Evolutionary conservation across 768 basidiomycete species (phyloP), one percentile per base, ranked within the genome.

Genomic region (Daedaleopsis sinensis): DNA sequence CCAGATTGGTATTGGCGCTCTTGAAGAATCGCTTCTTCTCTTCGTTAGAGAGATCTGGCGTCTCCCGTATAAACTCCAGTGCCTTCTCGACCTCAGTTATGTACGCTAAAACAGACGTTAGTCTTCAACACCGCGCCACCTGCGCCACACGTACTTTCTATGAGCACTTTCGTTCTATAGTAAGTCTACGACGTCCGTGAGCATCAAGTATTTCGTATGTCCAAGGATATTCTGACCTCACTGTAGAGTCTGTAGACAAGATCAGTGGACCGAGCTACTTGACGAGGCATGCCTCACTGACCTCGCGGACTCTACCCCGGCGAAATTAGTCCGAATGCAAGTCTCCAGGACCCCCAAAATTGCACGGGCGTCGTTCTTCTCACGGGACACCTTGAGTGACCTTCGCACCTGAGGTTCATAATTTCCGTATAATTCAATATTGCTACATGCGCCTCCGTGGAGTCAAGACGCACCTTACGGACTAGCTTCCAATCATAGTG

Each of bases 21-120:
- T 90, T 90, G 79, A 97, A 98, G 72, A 99, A 98, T 11, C 88
- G 83, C 65, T 85, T 85, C 78, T 98, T 98, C 76, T 98, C 95
- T 58, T 97, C 93, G 15, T 86, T 77, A 0, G 90, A 84, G 9
- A 98, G 76, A 27, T 89, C 86, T 0, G 83, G 79, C 0, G 91
- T 84, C 23, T 88, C 83, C 5, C 94, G 84, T 52, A 99, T 82
- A 69, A 85, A 93, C 63, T 83, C 82, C 5, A 99, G 76, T 0
- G 92, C 88, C 23, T 76, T 78, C 70, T 90, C 89, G 57, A 94
- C 85, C 73, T 97, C 93, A 43, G 82, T 76, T 60, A 92, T 82
- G 72, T 95, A 96, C 21, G 87, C 93, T 95, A 38, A 6, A 8
- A 18, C 39, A 27, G 23, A 39, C 56, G n/a, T n/a, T 52, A 32